phyloP scores from a whole-genome alignment of 2,329 filamentous ascomycete genomes.

The Pestalotiopsis sp. region DNA sequence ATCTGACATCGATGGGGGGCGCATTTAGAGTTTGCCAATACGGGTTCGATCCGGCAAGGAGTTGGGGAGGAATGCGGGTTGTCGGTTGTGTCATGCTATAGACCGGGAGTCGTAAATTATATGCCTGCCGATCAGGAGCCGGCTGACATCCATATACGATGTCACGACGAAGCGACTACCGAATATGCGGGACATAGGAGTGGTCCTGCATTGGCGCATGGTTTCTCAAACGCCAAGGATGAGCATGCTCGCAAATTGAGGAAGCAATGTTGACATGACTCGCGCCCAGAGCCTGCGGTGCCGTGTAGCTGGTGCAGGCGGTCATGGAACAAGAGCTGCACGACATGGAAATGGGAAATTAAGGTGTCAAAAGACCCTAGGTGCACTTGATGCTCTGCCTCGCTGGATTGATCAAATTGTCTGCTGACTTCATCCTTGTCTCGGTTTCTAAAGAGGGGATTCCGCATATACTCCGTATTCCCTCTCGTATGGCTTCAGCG shows the following conservation, averaged over 20 bases:
- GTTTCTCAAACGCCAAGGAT: not conserved
- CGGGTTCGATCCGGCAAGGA: not conserved
- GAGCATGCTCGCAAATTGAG: not conserved
- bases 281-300: too few species aligned
- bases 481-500: too few species aligned
- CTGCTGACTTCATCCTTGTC: too few species aligned
- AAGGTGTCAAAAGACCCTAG: too few species aligned
- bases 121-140: not conserved
- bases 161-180: not conserved
- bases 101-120: not conserved
- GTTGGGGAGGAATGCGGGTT: not conserved
- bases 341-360: too few species aligned
- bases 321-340: too few species aligned
- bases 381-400: too few species aligned
- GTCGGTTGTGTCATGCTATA: not conserved
- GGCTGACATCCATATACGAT: not conserved
- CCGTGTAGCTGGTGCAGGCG: too few species aligned
- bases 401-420: too few species aligned
- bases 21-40: not conserved
- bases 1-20: not conserved
- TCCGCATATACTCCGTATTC: too few species aligned
- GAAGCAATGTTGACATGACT: not conserved
- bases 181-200: not conserved
- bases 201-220: not conserved
- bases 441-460: too few species aligned